Base-by-base conservation (phyloP, 768 basidiomycete species). In the Termitomyces eurrhizus region DNA sequence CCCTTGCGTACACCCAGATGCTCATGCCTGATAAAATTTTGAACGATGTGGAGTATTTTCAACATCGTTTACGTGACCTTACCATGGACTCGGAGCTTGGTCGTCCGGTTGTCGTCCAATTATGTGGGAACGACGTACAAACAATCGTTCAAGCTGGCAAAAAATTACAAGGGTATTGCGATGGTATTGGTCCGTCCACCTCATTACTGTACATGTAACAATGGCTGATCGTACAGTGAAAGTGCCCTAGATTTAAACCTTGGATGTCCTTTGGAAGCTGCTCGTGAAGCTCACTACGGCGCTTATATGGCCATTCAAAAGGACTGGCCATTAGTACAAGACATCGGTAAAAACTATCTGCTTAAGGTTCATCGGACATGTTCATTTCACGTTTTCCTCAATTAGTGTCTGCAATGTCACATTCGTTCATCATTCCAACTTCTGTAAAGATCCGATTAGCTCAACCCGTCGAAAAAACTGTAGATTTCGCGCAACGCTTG, bases 1-100 rank as follows among this genome's bases (percentile, higher is more conserved):
- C 89, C 1, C 68, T 86, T 65, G 76, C 84, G 16, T 91, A 89
- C 72, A 89, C 90, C 3, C 90, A 92, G 68, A 93, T 93, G 91
- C 83, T 88, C 41, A 74, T 80, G 50, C 80, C 90, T 11, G 78
- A 86, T 41, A 79, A 73, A 60, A 76, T 93, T 14, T 69, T 91
- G 46, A 73, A 85, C 62, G 86, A 91, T 63, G 75, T 72, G 59
- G 83, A 83, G 5, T 92, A 90, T 66, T 78, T 87, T 39, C 82
- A 88, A 60, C 78, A 81, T 62, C 83, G 88, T 67, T 72, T 85
- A 51, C 79, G 82, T 7, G 87, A 88, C 64, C 73, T 93, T 12
- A 74, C 68, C 24, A 55, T 64, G 32, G 68, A 67, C n/a, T 44
- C 67, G 62, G 68, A 67, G 21, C 68, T 63, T 36, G 72, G 71